A percentile compares a stretch with the other conserved stretches of the same genome.
These are phyloP conservation scores for Apiotrichum gamsii DNA, from an alignment of 1,284 basidiomycete genomes.

Conservation along the genomic window DNA sequence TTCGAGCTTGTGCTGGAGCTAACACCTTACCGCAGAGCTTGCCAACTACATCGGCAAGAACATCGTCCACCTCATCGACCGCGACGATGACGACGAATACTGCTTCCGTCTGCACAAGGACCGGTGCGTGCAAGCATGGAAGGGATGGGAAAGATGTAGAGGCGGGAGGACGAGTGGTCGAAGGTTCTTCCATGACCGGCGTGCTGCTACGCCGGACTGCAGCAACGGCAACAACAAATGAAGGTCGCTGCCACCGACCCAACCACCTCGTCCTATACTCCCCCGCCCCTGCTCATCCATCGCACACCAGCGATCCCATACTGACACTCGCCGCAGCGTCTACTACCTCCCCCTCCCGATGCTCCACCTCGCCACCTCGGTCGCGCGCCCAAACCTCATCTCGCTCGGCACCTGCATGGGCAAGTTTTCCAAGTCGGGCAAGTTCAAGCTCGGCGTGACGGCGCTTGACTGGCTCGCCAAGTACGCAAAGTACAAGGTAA, in stretches of 20 bases:
- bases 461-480: conserved; percentile 88
- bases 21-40: conserved; percentile 32
- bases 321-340: conserved; percentile 53
- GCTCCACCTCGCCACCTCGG: conserved; percentile 85
- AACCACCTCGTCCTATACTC: not conserved
- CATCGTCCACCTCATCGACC: conserved; percentile 48
- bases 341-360: conserved; percentile 90
- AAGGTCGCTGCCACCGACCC: no score
- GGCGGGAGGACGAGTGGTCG: no score
- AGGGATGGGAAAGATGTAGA: no score
- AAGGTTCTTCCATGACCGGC: no score
- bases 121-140: conserved; percentile 46
- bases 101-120: conserved; percentile 89
- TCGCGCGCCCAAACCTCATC: conserved; percentile 87
- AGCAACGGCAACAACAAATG: no score
- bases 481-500: conserved; percentile 96
- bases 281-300: no score
- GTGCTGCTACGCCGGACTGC: no score
- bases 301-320: no score
- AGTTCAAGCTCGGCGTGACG: conserved; percentile 96
- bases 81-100: conserved; percentile 52
- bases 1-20: not conserved
- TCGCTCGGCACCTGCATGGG: conserved; percentile 95
- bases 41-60: conserved; percentile 51
- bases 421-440: conserved; percentile 95